Evolutionary conservation across 768 basidiomycete species (phyloP).

Genomic region (Russula lepida): DNA sequence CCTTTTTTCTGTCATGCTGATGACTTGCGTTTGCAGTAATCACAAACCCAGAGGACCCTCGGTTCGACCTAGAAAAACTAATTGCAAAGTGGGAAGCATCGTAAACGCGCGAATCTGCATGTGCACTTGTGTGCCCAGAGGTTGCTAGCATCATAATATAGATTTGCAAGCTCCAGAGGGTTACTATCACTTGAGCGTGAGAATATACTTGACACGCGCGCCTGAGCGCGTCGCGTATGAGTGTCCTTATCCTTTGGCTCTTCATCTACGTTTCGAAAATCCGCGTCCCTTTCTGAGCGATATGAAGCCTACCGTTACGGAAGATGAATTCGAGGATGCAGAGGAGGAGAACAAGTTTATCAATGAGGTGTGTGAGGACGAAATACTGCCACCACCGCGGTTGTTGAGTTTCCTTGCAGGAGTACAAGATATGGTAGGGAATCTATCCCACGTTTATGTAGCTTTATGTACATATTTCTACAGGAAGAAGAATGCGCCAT

Average conservation of each 20-base stretch:
- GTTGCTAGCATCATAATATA: slow-evolving; percentile 19
- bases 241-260: neutral
- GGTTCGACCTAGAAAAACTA: slow-evolving; percentile 93
- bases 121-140: slow-evolving; percentile 6
- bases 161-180: neutral
- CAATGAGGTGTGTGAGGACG: slow-evolving; percentile 54
- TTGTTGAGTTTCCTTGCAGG: slow-evolving; percentile 34
- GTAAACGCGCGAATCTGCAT: slow-evolving; percentile 25
- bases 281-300: neutral
- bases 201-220: neutral
- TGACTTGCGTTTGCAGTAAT: slow-evolving; percentile 48
- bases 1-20: neutral
- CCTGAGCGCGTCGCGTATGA: slow-evolving; percentile 11
- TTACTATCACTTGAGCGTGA: slow-evolving; percentile 6
- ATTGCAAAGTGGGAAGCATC: slow-evolving; percentile 67
- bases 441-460: neutral
- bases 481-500: slow-evolving; percentile 97
- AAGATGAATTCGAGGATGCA: slow-evolving; percentile 75
- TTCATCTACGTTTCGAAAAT: neutral
- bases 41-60: slow-evolving; percentile 90
- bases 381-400: neutral
- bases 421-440: slow-evolving; percentile 75
- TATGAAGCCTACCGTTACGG: slow-evolving; percentile 44
- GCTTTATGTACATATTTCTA: slow-evolving; percentile 3
- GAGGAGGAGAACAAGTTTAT: slow-evolving; percentile 86